These are phyloP conservation scores for Tolypocladium album DNA, from an alignment of 2,329 filamentous ascomycete genomes.

Conservation along the genomic window DNA sequence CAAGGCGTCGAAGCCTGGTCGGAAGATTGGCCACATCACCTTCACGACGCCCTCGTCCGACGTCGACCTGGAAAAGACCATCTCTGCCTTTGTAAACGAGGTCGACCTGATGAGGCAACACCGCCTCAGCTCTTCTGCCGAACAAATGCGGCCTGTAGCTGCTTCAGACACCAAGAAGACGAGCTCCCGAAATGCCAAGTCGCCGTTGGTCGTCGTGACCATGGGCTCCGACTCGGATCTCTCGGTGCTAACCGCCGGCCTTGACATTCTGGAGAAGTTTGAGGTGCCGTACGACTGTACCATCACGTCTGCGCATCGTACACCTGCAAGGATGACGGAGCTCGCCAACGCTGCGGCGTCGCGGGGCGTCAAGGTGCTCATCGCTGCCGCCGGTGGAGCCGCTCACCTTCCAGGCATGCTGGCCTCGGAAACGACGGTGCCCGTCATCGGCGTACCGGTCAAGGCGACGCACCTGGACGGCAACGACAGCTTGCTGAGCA, in stretches of 20 bases:
- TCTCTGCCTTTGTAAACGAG: slow-evolving; percentile 58
- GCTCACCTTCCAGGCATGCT: slow-evolving; percentile 69
- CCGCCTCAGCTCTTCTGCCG: slow-evolving; percentile 30
- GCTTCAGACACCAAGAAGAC: slow-evolving; percentile 8
- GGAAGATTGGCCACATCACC: slow-evolving; percentile 94
- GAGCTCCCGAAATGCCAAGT: slow-evolving; percentile 12
- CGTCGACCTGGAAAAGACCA: slow-evolving; percentile 46
- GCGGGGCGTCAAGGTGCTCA: slow-evolving; percentile 61
- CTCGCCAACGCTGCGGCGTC: slow-evolving; percentile 53
- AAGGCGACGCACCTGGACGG: slow-evolving; percentile 65
- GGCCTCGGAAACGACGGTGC: slow-evolving; percentile 58
- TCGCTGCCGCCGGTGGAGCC: slow-evolving; percentile 65
- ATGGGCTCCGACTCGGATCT: slow-evolving; percentile 80
- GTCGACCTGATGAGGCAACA: slow-evolving; percentile 50
- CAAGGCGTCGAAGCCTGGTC: slow-evolving; percentile 74
- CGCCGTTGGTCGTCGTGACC: slow-evolving; percentile 61
- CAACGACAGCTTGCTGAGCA: slow-evolving; percentile 59
- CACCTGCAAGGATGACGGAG: slow-evolving; percentile 57
- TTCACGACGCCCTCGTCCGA: slow-evolving; percentile 59
- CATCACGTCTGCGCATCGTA: slow-evolving; percentile 74
- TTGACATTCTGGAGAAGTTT: slow-evolving; percentile 59
- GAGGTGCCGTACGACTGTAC: slow-evolving; percentile 60
- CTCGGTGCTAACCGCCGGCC: slow-evolving; percentile 51
- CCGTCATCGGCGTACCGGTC: slow-evolving; percentile 69
- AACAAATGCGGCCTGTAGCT: slow-evolving; percentile 22